These are phyloP conservation scores for Fusarium euwallaceae DNA, from an alignment of 2,329 filamentous ascomycete genomes.

Conservation along the genomic window DNA sequence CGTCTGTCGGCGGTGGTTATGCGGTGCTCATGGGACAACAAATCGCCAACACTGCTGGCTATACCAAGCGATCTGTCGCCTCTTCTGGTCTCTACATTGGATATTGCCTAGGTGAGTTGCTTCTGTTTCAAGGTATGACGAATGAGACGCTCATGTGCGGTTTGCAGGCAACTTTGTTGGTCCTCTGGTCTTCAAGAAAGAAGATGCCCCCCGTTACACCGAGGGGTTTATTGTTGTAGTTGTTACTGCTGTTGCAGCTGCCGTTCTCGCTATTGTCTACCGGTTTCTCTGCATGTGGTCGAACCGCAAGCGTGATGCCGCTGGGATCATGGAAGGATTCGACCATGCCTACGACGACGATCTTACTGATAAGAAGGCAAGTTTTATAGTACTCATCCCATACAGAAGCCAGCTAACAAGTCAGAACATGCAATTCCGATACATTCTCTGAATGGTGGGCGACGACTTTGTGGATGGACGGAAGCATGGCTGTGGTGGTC, in stretches of 20 bases:
- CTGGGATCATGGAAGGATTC: conserved; percentile 60
- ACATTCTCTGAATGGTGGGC: conserved; percentile 17
- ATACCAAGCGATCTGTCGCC: conserved; percentile 63
- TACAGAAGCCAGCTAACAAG: neutral
- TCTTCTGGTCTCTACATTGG: conserved; percentile 64
- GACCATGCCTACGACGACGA: conserved; percentile 67
- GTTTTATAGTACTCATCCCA: fast-evolving
- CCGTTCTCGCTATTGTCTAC: conserved; percentile 57
- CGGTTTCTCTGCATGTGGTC: conserved; percentile 59
- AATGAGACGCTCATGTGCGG: neutral
- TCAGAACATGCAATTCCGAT: conserved; percentile 39
- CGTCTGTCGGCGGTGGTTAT: conserved; percentile 60
- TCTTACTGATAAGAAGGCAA: conserved; percentile 58
- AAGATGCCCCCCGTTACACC: conserved; percentile 54
- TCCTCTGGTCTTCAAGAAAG: conserved; percentile 56
- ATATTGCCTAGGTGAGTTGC: conserved; percentile 59
- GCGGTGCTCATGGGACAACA: conserved; percentile 57
- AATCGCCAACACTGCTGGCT: conserved; percentile 65
- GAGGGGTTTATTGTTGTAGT: conserved; percentile 57
- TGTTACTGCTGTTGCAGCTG: conserved; percentile 48
- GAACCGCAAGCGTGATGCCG: conserved; percentile 58
- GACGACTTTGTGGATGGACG: neutral
- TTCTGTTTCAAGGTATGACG: neutral
- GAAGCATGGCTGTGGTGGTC: neutral
- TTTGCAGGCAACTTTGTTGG: conserved; percentile 57